Evolutionary conservation across 75 land plant genomes (phyloP), one percentile per base, ranked within the genome.

Genomic region (Adiantum capillusveneris): DNA sequence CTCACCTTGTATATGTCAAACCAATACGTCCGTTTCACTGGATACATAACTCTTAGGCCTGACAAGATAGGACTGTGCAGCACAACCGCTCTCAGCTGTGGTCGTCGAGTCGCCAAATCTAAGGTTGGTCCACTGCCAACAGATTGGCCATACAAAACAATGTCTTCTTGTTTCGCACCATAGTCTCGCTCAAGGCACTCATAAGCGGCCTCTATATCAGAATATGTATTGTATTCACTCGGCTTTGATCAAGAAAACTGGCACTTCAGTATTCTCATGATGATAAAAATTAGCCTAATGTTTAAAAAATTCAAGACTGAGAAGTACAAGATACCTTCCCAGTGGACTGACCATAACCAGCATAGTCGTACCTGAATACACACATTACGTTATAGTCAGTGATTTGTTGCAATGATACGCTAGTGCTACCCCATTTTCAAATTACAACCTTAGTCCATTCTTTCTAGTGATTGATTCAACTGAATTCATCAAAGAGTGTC

Each of bases 91-190:
- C 82, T 67, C 62, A 84, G 63, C 52, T 57, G 62, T 29, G 85
- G 60, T 19, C 72, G 41, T 1, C 79, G 77, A 17, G 88, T 65
- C 22, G 86, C 88, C 54, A 84, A 72, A 62, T 84, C 88, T 50
- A 82, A 34, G 25, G 88, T 84, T 12, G 88, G 88, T 22, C 88
- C 88, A 73, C 88, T 84, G 37, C 88, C 88, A 56, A 83, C 85
- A 28, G 88, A 84, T 44, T 84, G 88, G 31, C 88, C 88, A 75
- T 84, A 84, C 29, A 84, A 70, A 54, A 84, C 75, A 58, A 84
- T 44, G 52, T 84, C 68, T 44, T 84, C 88, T 64, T 84, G 78
- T 63, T 62, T 72, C 20, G 68, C 73, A 26, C 79, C 86, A 73
- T 84, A 84, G 52, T 79, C 60, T 54, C 72, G 78, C 67, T 84